Evolutionary conservation across 306 rosid species (phyloP), one percentile per base, ranked within the genome.

Genomic region (Boehmeria nivea): DNA sequence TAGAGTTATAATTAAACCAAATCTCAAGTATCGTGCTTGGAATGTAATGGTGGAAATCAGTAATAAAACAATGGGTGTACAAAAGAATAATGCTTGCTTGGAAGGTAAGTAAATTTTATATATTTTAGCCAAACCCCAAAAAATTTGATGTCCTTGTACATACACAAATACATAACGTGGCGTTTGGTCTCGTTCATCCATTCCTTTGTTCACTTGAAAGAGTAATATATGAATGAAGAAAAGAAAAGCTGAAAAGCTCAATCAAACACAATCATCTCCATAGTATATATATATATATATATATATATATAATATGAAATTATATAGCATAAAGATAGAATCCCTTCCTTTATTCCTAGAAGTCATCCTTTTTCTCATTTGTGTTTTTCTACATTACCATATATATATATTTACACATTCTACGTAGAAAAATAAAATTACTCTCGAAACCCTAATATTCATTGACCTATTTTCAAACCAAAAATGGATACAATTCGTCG

Each of bases 281-380:
- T 31, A 4, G 36, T 31, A 6, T 4, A 31, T 31, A 31, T 10
- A 1, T 31, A 10, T 31, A 31, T 10, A 31, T 31, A 31, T 31
- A 31, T 21, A 36, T 16, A 46, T 3, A 50, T 60, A 21, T 3
- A 33, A 47, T 24, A 22, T n/a, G n/a, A n/a, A n/a, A n/a, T n/a
- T n/a, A n/a, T n/a, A n/a, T n/a, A n/a, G n/a, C n/a, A n/a, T n/a
- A n/a, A n/a, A 60, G 60, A 76, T 64, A 61, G 88, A 69, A 82
- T 85, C 81, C 54, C 73, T 74, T 54, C 64, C 46, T 64, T 57
- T 28, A 50, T 10, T 2, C 63, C 61, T 67, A 57, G 44, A 81
- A 76, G 76, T 76, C 70, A 84, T 78, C 72, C 84, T 57, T 74
- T 68, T 71, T 27, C 40, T 27, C 24, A n/a, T 65, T 51, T 50